Base-by-base conservation (phyloP, 352 stramenopile species). In the Aphanomyces astaci region DNA sequence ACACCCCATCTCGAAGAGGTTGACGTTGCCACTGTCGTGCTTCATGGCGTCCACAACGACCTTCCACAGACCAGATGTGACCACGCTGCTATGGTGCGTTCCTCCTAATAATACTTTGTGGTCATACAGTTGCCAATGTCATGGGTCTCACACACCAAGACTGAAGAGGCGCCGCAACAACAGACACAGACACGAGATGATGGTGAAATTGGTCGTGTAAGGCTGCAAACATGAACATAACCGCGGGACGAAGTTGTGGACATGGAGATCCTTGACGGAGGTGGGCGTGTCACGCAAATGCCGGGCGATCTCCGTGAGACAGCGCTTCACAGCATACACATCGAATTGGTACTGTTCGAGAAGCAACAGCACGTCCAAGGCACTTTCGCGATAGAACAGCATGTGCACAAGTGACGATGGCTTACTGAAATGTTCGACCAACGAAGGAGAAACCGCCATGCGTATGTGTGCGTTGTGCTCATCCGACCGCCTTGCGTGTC, bases 311-410 rank as follows among this genome's bases (percentile, higher is more conserved):
- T 90, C 82, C n/a, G 73, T 68, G 32, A 78, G 85, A 0, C 71
- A 71, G n/a, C 79, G 75, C 10, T 79, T 79, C n/a, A 87, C 76
- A 0, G 75, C 80, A 31, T 81, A 86, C 51, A 71, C 70, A 25
- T 90, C 79, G 2, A 72, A 51, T 0, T 45, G 32, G 15, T 51
- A 63, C 11, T 73, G 54, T 33, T 73, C 59, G 3, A 88, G 71
- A 11, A 81, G n/a, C 0, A 57, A 60, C 31, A 87, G 46, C 48
- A 89, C 73, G 3, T 54, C 59, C 30, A 48, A 49, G 46, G 75
- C 76, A 57, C 79, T 73, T 3, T 80, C 70, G 54, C 70, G 63
- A 60, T 89, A 88, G 74, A 89, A 86, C 56, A 86, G 78, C 82
- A 90, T 90, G n/a, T 36, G 30, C 10, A 10, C 7, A 43, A 43